phyloP scores from a whole-genome alignment of 345 rosid genomes.

The Melastoma malabathricum region DNA sequence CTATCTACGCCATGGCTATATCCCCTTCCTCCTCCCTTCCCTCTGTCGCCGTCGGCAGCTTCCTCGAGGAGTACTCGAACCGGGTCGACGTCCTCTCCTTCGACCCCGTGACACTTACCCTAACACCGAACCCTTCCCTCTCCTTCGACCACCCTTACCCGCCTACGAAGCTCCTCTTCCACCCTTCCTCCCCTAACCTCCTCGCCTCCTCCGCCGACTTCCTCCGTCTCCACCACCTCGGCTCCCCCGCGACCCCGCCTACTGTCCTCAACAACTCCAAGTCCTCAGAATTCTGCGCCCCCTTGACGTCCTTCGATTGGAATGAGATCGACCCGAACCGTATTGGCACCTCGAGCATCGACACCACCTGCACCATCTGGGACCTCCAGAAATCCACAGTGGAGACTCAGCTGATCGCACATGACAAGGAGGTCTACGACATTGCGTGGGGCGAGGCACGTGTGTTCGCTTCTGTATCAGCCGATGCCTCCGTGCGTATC shows the following conservation, averaged over 20 bases:
- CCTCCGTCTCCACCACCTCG: slow-evolving; percentile 74
- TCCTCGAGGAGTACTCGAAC: slow-evolving; percentile 71
- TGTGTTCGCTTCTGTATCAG: slow-evolving; percentile 90
- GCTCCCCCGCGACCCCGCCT: slow-evolving; percentile 61
- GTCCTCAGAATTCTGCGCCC: slow-evolving; percentile 73
- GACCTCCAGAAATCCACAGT: slow-evolving; percentile 68
- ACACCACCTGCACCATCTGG: slow-evolving; percentile 93
- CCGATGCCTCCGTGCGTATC: slow-evolving; percentile 80
- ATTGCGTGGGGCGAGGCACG: slow-evolving; percentile 97
- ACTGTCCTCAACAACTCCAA: slow-evolving; percentile 67
- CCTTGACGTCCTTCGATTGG: slow-evolving; percentile 91
- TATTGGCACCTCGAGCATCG: slow-evolving; percentile 82
- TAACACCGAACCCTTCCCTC: slow-evolving; percentile 59
- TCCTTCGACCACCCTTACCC: slow-evolving; percentile 93
- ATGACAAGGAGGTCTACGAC: slow-evolving; percentile 93
- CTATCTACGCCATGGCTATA: slow-evolving; percentile 76
- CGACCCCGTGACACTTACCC: slow-evolving; percentile 52
- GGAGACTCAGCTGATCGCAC: slow-evolving; percentile 90
- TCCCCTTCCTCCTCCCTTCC: slow-evolving; percentile 35
- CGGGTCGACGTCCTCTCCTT: slow-evolving; percentile 76
- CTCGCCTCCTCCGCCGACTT: slow-evolving; percentile 88
- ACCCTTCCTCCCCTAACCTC: slow-evolving; percentile 78
- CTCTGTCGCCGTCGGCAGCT: slow-evolving; percentile 81
- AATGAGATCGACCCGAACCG: slow-evolving; percentile 84
- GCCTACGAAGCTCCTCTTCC: slow-evolving; percentile 79